These are phyloP conservation scores for Phialophora tarda DNA, from an alignment of 2,329 filamentous ascomycete genomes.

Conservation along the genomic window DNA sequence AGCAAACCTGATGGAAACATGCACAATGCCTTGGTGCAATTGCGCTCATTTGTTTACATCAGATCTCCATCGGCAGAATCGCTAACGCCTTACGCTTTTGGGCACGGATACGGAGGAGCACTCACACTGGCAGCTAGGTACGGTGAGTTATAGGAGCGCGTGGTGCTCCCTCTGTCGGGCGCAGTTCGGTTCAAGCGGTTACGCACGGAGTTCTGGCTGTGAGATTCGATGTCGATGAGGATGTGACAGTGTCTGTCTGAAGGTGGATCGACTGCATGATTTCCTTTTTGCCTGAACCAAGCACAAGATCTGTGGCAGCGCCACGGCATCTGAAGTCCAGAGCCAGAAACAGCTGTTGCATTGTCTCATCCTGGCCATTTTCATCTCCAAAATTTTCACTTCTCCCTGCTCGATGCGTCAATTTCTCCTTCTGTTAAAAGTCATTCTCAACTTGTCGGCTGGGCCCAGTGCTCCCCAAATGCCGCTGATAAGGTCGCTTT, in stretches of 20 bases:
- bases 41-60: not conserved
- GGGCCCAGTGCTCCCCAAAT: constrained; percentile 8
- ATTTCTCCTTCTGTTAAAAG: constrained; percentile 10
- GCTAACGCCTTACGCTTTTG: not conserved
- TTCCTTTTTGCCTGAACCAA: constrained; percentile 12
- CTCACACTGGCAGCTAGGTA: not conserved
- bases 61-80: constrained; percentile 2
- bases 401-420: constrained; percentile 9
- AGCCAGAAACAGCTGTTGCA: constrained; percentile 1
- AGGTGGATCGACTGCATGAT: constrained; percentile 8
- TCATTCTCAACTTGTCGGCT: constrained; percentile 9
- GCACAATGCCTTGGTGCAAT: not conserved
- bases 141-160: not conserved
- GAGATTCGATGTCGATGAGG: not conserved
- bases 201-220: not conserved
- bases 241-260: constrained; percentile 2
- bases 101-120: not conserved
- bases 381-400: constrained; percentile 1
- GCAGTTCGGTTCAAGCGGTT: constrained; percentile 2
- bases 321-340: constrained; percentile 4
- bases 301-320: constrained; percentile 6
- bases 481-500: constrained; percentile 20
- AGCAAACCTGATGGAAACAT: not conserved
- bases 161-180: not conserved
- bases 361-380: constrained; percentile 10